Evolutionary conservation across 352 stramenopile species (phyloP).

Genomic region (Phytophthora melonis): DNA sequence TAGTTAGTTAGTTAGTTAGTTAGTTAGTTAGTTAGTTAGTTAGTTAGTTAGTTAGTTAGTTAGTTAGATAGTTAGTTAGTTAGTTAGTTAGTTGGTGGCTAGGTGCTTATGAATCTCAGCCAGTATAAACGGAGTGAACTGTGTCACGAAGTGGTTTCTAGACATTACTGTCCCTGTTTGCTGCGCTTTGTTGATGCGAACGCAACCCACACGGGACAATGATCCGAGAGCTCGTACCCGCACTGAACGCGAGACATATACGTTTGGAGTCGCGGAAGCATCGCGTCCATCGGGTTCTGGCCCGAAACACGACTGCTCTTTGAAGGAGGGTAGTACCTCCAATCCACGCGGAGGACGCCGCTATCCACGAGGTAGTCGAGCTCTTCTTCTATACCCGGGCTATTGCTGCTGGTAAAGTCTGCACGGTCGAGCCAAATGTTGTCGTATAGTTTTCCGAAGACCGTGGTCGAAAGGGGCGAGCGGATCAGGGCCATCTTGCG

Average conservation of each 20-base stretch:
- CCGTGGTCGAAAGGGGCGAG: slow-evolving; percentile 56
- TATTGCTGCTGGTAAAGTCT: slow-evolving; percentile 21
- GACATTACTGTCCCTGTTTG: slow-evolving; percentile 1
- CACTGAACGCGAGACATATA: slow-evolving; percentile 56
- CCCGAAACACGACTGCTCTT: slow-evolving; percentile 23
- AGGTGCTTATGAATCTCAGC: no score
- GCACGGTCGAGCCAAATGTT: slow-evolving; percentile 65
- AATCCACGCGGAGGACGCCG: slow-evolving; percentile 72
- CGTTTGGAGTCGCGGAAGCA: slow-evolving; percentile 37
- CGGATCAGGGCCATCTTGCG: slow-evolving; percentile 55
- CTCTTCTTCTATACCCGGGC: not conserved
- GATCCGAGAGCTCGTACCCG: slow-evolving; percentile 63
- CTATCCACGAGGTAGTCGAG: slow-evolving; percentile 38
- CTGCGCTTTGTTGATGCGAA: slow-evolving; percentile 24
- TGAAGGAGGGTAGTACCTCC: slow-evolving; percentile 58
- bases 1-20: no score
- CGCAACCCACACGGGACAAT: slow-evolving; percentile 72
- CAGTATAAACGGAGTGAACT: no score
- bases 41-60: no score
- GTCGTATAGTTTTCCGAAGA: slow-evolving; percentile 71
- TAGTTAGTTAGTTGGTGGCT: not conserved
- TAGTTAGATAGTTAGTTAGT: no score
- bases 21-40: no score
- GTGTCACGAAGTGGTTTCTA: no score
- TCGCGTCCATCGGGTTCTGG: slow-evolving; percentile 32